These are phyloP conservation scores for Botryotinia globosa DNA, from an alignment of 2,329 filamentous ascomycete species.

Conservation along the genomic window DNA sequence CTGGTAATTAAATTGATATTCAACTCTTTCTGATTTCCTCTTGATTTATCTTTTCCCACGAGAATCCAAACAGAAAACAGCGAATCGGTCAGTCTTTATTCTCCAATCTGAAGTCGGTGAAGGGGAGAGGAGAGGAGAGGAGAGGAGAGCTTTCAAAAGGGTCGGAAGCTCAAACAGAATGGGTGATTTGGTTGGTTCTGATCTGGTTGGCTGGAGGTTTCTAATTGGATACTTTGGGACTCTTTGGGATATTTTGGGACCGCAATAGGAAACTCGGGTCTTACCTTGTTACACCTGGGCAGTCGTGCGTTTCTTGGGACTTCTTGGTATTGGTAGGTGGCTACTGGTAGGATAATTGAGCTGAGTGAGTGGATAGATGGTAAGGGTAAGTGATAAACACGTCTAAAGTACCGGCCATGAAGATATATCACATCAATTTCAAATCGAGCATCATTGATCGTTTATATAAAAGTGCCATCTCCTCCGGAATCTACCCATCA, in stretches of 20 bases:
- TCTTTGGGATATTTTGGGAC: neutral
- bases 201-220: neutral
- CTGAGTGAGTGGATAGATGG: neutral
- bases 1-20: neutral
- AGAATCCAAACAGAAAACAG: neutral
- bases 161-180: slow-evolving; percentile 4
- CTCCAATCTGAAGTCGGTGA: neutral
- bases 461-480: neutral
- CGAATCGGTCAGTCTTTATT: neutral
- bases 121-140: no score
- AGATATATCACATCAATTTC: neutral
- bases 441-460: neutral
- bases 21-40: neutral
- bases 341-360: neutral
- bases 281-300: slow-evolving; percentile 14
- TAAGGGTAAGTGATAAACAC: neutral
- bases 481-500: neutral
- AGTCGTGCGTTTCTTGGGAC: slow-evolving; percentile 10
- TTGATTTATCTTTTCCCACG: neutral
- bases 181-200: neutral
- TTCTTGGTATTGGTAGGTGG: neutral
- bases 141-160: neutral
- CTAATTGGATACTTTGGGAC: neutral
- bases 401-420: neutral
- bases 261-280: neutral